phyloP scores from a whole-genome alignment of 352 stramenopile species.

The Phytophthora sp. region DNA sequence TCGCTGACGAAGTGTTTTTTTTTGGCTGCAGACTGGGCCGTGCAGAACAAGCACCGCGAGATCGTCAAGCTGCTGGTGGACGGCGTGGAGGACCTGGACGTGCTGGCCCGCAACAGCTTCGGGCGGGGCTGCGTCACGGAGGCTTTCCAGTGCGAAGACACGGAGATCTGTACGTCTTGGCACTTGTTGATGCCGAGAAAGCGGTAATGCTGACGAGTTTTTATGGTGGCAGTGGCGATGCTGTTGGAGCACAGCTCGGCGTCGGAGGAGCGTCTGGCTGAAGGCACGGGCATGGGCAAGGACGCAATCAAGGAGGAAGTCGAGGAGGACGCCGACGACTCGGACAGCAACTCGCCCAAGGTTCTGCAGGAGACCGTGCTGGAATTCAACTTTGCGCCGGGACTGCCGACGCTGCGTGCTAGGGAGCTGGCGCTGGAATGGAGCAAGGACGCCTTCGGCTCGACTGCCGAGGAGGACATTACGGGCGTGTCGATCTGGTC shows the following conservation, averaged over 20 bases:
- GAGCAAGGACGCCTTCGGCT: conserved; percentile 83
- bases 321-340: conserved; percentile 63
- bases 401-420: conserved; percentile 65
- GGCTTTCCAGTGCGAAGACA: conserved; percentile 85
- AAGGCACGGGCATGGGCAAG: conserved; percentile 75
- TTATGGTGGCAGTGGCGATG: conserved; percentile 50
- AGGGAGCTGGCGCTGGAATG: conserved; percentile 86
- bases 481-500: conserved; percentile 91
- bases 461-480: conserved; percentile 84
- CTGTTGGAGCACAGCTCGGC: conserved; percentile 83
- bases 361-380: conserved; percentile 86
- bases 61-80: conserved; percentile 80
- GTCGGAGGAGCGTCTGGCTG: conserved; percentile 75
- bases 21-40: conserved; percentile 71
- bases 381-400: conserved; percentile 74
- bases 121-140: conserved; percentile 83
- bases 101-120: conserved; percentile 85
- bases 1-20: conserved; percentile 9
- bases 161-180: conserved; percentile 72
- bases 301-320: conserved; percentile 70
- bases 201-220: not conserved
- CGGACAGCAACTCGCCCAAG: conserved; percentile 49
- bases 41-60: conserved; percentile 88
- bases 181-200: not conserved
- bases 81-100: conserved; percentile 72